Percentiles rank a stretch among this genome's conserved stretches.
Conservation (phyloP, 345 rosid species). For the Murraya paniculata region DNA sequence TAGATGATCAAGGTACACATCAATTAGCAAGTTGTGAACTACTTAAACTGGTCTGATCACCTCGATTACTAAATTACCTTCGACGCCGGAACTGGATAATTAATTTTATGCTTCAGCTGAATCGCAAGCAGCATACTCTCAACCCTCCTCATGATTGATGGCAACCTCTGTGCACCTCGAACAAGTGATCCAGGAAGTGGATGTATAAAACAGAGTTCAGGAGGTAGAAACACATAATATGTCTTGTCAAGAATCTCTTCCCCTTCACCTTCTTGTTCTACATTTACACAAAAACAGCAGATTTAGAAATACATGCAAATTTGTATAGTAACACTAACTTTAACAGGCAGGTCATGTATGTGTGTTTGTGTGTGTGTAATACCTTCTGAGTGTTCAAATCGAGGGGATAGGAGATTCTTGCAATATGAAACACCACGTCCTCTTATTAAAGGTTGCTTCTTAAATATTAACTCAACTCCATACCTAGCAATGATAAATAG, state of each 20-base stretch:
- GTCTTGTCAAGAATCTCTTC: conserved; percentile 81
- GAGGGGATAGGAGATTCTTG: conserved; percentile 93
- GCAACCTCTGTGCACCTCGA: conserved; percentile 97
- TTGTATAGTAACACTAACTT: neutral
- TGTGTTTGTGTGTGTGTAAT: neutral
- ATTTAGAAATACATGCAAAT: conserved; percentile 19
- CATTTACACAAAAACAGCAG: neutral
- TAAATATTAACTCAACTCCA: conserved; percentile 76
- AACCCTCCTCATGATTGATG: conserved; percentile 95
- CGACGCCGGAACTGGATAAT: conserved; percentile 66
- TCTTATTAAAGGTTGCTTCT: conserved; percentile 79
- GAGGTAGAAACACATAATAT: conserved; percentile 92
- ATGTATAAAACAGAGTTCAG: conserved; percentile 87
- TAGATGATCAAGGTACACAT: conserved; percentile 9
- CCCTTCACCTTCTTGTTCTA: conserved; percentile 53
- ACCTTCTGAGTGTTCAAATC: conserved; percentile 92
- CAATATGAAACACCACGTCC: conserved; percentile 98
- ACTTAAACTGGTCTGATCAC: neutral
- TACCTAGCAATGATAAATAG: conserved; percentile 53
- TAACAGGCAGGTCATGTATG: neutral
- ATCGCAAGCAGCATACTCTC: conserved; percentile 96
- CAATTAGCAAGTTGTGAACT: conserved; percentile 8
- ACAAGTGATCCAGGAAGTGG: conserved; percentile 94
- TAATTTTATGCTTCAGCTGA: conserved; percentile 72
- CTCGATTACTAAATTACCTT: conserved; percentile 44